phyloP scores from a whole-genome alignment of 2,329 filamentous ascomycete genomes.

The Xylariaceae sp. region DNA sequence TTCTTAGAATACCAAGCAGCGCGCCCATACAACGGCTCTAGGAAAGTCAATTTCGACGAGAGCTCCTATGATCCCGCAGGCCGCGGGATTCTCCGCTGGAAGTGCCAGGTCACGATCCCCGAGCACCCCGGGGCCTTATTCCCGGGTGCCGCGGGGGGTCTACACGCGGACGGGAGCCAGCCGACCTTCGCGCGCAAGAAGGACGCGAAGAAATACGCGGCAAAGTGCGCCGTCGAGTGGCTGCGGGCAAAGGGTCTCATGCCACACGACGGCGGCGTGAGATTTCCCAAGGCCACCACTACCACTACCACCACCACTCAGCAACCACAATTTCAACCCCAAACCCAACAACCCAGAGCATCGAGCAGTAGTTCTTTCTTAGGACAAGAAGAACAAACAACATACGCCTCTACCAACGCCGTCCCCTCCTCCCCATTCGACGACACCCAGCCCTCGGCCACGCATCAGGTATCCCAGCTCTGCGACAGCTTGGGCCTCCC shows the following conservation, averaged over 20 bases:
- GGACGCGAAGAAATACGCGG: slow-evolving; percentile 61
- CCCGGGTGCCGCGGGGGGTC: slow-evolving; percentile 42
- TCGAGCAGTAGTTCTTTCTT: not conserved
- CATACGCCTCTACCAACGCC: slow-evolving; percentile 30
- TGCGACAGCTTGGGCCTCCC: slow-evolving; percentile 44
- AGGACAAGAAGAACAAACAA: slow-evolving; percentile 24
- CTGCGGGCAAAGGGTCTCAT: slow-evolving; percentile 44
- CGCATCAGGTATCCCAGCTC: slow-evolving; percentile 41
- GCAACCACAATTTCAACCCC: slow-evolving; percentile 32
- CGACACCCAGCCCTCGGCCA: slow-evolving; percentile 28
- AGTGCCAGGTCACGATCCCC: slow-evolving; percentile 35
- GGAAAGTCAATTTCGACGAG: slow-evolving; percentile 33
- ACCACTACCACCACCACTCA: slow-evolving; percentile 7
- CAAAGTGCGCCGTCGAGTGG: slow-evolving; percentile 54
- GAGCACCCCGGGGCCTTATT: slow-evolving; percentile 32
- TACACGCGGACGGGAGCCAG: slow-evolving; percentile 32
- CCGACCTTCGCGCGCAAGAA: slow-evolving; percentile 56
- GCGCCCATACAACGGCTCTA: slow-evolving; percentile 17
- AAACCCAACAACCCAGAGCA: not conserved
- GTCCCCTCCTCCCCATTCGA: slow-evolving; percentile 32
- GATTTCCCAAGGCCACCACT: slow-evolving; percentile 7
- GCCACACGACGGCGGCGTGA: slow-evolving; percentile 27
- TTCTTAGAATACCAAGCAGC: slow-evolving; percentile 42
- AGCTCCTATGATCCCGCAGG: slow-evolving; percentile 6
- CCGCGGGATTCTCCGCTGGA: slow-evolving; percentile 33